These are phyloP conservation scores for Croton setiger DNA, from an alignment of 441 rosid genomes.

Conservation along the genomic window DNA sequence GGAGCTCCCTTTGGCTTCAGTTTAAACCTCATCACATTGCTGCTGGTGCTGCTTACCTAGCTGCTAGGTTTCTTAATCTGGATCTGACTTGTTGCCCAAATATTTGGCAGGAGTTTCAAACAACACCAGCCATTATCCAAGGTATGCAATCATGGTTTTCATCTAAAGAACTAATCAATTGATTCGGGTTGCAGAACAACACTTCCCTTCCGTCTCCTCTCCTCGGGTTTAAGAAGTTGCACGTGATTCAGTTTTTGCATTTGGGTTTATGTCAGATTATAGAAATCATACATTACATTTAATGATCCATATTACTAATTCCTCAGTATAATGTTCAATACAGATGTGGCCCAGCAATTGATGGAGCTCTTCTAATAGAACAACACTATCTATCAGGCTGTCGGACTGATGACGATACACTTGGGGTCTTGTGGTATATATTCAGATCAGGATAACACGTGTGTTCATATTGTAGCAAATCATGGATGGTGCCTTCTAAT, in stretches of 20 bases:
- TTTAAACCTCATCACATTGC: slow-evolving; percentile 80
- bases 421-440: slow-evolving; percentile 2
- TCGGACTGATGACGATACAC: slow-evolving; percentile 10
- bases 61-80: slow-evolving; percentile 56
- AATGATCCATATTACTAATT: background rate
- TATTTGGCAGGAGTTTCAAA: slow-evolving; percentile 68
- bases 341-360: slow-evolving; percentile 72
- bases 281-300: background rate
- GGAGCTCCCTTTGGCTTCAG: slow-evolving; percentile 86
- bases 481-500: slow-evolving; percentile 3
- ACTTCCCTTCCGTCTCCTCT: background rate
- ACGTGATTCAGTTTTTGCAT: background rate
- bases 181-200: background rate
- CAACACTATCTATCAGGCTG: background rate
- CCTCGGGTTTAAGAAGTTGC: background rate
- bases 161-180: background rate
- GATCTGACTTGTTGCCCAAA: slow-evolving; percentile 54
- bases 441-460: background rate
- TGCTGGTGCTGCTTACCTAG: slow-evolving; percentile 81
- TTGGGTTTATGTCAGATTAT: background rate
- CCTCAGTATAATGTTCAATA: slow-evolving; percentile 19
- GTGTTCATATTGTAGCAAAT: background rate
- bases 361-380: slow-evolving; percentile 56
- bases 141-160: slow-evolving; percentile 30
- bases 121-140: slow-evolving; percentile 61